Evolutionary conservation across 306 rosid species (phyloP).

Genomic region (Ormosia semicastrata): DNA sequence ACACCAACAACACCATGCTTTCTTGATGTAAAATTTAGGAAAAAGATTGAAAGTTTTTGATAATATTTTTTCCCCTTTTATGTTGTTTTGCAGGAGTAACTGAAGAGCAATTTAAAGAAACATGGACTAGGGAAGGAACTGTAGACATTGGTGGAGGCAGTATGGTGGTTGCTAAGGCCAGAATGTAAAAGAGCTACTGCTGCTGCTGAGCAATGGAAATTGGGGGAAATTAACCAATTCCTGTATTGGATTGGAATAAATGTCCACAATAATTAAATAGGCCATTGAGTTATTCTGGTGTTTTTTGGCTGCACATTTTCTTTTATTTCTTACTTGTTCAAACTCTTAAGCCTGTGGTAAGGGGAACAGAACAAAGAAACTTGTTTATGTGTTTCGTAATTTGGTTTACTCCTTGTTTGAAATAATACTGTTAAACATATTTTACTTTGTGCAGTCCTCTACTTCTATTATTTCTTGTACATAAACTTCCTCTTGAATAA

Average conservation of each 20-base stretch:
- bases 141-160: constrained; percentile 52
- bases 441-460: background rate
- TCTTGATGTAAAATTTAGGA: background rate
- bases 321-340: constrained; percentile 5
- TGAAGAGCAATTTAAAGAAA: constrained; percentile 89
- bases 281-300: constrained; percentile 18
- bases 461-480: background rate
- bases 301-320: background rate
- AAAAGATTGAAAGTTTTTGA: background rate
- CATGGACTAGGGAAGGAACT: constrained; percentile 85
- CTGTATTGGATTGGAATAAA: constrained; percentile 30
- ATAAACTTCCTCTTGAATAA: background rate
- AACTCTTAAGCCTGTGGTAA: background rate
- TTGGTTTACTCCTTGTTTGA: constrained; percentile 6
- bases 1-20: background rate
- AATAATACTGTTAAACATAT: constrained; percentile 6
- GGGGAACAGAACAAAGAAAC: constrained; percentile 5
- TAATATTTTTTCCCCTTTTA: background rate
- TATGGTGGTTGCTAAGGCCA: constrained; percentile 78
- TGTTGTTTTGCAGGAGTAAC: constrained; percentile 69
- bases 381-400: constrained; percentile 20
- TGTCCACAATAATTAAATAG: background rate
- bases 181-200: constrained; percentile 45
- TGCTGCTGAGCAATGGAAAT: background rate
- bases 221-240: background rate